These are phyloP conservation scores for Eleusine indica DNA, from an alignment of 176 grass and related monocot genomes.

Conservation along the genomic window DNA sequence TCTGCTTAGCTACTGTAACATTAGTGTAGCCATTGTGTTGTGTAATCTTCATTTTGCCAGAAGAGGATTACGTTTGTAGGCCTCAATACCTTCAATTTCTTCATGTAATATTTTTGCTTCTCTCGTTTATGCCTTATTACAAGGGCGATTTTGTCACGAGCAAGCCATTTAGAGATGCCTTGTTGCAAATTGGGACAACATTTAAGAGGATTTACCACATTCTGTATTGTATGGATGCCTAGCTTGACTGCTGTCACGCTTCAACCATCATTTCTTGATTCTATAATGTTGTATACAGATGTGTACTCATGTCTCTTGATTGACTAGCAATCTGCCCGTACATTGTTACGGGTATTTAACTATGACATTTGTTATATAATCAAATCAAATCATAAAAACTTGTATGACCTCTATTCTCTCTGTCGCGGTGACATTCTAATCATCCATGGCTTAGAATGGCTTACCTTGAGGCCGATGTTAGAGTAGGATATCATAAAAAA, in stretches of 20 bases:
- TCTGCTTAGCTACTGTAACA: slow-evolving; percentile 5
- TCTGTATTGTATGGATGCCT: not conserved
- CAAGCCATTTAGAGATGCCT: slow-evolving; percentile 19
- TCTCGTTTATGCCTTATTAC: not conserved
- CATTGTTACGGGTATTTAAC: too few relatives aligned
- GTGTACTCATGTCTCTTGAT: too few relatives aligned
- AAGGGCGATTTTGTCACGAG: slow-evolving; percentile 31
- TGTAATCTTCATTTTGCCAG: slow-evolving; percentile 27
- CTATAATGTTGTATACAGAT: not conserved
- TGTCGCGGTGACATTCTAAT: too few relatives aligned
- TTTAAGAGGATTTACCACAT: slow-evolving; percentile 13
- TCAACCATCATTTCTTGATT: not conserved
- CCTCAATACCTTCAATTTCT: not conserved
- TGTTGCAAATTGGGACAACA: slow-evolving; percentile 16
- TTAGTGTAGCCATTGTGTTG: not conserved
- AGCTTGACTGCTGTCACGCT: not conserved
- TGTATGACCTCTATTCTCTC: too few relatives aligned
- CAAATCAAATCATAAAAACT: too few relatives aligned
- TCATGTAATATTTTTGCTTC: not conserved
- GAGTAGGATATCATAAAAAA: too few relatives aligned
- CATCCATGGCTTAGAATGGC: too few relatives aligned
- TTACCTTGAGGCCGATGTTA: too few relatives aligned
- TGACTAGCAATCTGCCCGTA: too few relatives aligned
- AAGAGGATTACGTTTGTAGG: slow-evolving; percentile 11
- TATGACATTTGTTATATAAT: too few relatives aligned